Evolutionary conservation across 805 yeast species (phyloP).

Genomic region (Kluyveromyces dobzhanskii): DNA sequence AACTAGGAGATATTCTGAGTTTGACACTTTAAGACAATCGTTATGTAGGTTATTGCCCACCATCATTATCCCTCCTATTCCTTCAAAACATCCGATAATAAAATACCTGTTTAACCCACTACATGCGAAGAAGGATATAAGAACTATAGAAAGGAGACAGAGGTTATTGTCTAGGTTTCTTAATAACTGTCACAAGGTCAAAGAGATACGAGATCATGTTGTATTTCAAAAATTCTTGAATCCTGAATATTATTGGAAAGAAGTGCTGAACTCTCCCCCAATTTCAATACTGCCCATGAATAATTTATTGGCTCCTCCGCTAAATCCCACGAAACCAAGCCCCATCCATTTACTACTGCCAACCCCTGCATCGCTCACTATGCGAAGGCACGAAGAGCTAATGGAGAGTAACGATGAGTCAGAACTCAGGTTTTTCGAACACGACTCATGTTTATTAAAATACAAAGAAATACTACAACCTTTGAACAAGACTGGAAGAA

Average conservation of each 20-base stretch:
- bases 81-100: slow-evolving; percentile 67
- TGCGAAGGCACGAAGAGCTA: slow-evolving; percentile 14
- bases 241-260: slow-evolving; percentile 79
- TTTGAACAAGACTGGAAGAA: slow-evolving; percentile 22
- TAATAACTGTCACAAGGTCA: slow-evolving; percentile 59
- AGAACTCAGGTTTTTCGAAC: slow-evolving; percentile 33
- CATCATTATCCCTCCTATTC: slow-evolving; percentile 85
- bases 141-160: slow-evolving; percentile 57
- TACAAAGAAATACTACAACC: slow-evolving; percentile 22
- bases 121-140: slow-evolving; percentile 35
- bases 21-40: slow-evolving; percentile 70
- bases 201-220: slow-evolving; percentile 46
- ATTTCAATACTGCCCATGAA: slow-evolving; percentile 44
- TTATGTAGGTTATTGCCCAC: slow-evolving; percentile 72
- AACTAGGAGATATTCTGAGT: slow-evolving; percentile 85
- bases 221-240: slow-evolving; percentile 74
- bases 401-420: slow-evolving; percentile 17
- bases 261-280: slow-evolving; percentile 53
- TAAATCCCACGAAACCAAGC: slow-evolving; percentile 47
- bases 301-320: slow-evolving; percentile 52
- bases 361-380: slow-evolving; percentile 42
- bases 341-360: slow-evolving; percentile 59
- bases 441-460: slow-evolving; percentile 29
- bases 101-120: slow-evolving; percentile 37
- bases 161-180: slow-evolving; percentile 70